A percentile compares a stretch with the other conserved stretches of the same genome.
Conservation (phyloP, 495 filamentous ascomycete species). For the Aspergillus olivimuriae region DNA sequence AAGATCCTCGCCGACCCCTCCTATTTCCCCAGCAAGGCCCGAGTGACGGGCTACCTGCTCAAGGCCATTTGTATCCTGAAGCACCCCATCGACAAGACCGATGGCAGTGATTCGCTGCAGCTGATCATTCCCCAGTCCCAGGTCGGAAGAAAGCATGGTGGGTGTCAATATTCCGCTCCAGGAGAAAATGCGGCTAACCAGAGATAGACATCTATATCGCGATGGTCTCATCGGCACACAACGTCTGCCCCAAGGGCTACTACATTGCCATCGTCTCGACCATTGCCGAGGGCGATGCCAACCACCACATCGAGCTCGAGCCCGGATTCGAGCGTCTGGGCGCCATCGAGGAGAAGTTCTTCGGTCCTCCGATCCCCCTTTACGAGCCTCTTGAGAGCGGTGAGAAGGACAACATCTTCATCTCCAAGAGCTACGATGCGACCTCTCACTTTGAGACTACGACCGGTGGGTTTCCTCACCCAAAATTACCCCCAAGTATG, state of each 20-base stretch:
- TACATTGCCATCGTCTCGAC: conserved; percentile 98
- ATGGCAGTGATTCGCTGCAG: conserved; percentile 85
- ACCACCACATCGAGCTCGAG: conserved; percentile 93
- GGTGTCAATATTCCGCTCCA: too few relatives aligned
- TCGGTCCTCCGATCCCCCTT: conserved; percentile 83
- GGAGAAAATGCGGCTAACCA: too few relatives aligned
- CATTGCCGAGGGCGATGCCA: conserved; percentile 83
- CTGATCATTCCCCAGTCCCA: conserved; percentile 97
- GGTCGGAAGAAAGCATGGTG: conserved; percentile 90
- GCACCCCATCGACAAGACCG: conserved; percentile 85
- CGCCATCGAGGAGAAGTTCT: conserved; percentile 93
- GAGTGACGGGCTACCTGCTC: conserved; percentile 79
- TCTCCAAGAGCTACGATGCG: conserved; percentile 97
- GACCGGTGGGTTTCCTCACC: conserved; percentile 46
- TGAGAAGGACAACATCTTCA: conserved; percentile 84
- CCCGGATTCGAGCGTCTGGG: conserved; percentile 92
- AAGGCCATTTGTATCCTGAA: conserved; percentile 97
- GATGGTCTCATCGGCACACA: conserved; percentile 90
- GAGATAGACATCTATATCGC: conserved; percentile 99
- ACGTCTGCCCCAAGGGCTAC: conserved; percentile 98
- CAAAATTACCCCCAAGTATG: too few relatives aligned
- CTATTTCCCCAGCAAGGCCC: conserved; percentile 88
- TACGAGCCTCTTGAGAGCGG: conserved; percentile 90
- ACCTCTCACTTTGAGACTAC: conserved; percentile 96
- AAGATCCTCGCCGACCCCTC: conserved; percentile 95